Percentiles rank a stretch among this genome's conserved stretches.
Conservation (phyloP, 176 grass and related monocot genomes). For the Musa troglodytarum region DNA sequence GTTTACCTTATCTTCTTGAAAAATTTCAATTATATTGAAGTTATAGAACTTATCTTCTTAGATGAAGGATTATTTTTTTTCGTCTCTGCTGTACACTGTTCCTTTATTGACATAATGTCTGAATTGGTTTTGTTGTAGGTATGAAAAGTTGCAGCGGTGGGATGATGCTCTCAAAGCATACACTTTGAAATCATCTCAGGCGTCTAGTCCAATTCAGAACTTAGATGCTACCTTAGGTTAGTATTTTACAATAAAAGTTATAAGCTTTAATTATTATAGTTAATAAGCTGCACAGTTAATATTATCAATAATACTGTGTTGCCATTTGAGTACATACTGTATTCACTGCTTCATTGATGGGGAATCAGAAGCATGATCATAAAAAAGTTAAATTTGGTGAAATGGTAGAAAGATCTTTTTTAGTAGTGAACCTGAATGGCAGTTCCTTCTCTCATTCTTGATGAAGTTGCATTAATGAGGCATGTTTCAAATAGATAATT, state of each 20-base stretch:
- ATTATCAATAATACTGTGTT: not conserved
- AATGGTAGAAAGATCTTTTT: not conserved
- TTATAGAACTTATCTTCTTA: not conserved
- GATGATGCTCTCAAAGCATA: conserved; percentile 93
- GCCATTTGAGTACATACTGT: no score
- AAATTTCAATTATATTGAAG: not conserved
- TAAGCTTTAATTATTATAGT: not conserved
- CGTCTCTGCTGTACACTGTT: not conserved
- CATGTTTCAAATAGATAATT: not conserved
- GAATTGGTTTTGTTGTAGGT: conserved; percentile 46
- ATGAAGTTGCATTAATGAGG: not conserved
- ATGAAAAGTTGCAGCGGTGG: conserved; percentile 96
- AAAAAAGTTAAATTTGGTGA: not conserved
- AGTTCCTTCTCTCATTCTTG: not conserved
- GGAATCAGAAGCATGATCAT: no score
- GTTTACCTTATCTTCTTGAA: not conserved
- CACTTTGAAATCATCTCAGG: conserved; percentile 75
- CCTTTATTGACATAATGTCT: conserved; percentile 11
- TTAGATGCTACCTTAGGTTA: conserved; percentile 84
- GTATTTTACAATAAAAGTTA: conserved; percentile 2
- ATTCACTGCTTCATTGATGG: no score
- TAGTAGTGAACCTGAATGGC: not conserved
- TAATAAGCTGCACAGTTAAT: not conserved
- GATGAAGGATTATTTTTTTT: not conserved
- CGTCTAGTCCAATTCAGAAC: conserved; percentile 64